Base-by-base conservation (phyloP, 371 early-diverging fungal genomes). In the Dichotomocladium elegans region DNA sequence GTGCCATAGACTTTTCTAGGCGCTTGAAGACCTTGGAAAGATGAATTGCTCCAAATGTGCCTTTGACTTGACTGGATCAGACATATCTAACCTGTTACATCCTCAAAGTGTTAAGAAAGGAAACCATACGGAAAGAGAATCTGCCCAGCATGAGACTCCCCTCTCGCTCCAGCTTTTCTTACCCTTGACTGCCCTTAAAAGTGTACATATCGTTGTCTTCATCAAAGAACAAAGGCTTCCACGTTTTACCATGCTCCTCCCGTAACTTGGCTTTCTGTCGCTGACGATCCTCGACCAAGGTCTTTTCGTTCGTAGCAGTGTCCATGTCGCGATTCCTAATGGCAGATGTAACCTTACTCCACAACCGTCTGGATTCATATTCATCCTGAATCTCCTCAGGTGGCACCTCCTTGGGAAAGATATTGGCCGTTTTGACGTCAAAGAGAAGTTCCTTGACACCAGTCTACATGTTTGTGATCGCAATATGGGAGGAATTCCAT, bases 241-340 rank as follows among this genome's bases (percentile, higher is more conserved):
- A 85, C 22, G 58, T 55, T 28, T 66, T 48, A 10, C 74, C 79
- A 25, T 66, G 64, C 10, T 66, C 69, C 29, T 83, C 88, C 19
- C 92, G 75, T 21, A 58, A 67, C 59, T 81, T 84, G 12, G 81
- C 73, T 21, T 70, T 68, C 34, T 68, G 58, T 15, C 96, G 82
- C 68, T 95, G 95, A 28, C 71, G 69, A 58, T 92, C 88, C 65
- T 95, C 96, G 22, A 95, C 87, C 10, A 70, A 67, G 2, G 79
- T 72, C 64, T 96, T 96, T 60, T 92, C 89, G 7, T 63, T 65
- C 4, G 96, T 93, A 0, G 96, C 96, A 11, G 68, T 55, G 28
- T 88, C 83, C 64, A 91, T 67, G 54, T 93, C 81, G 55, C 75
- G 76, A 7, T 66, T 64, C 26, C 58, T 68, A 27, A 95, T 69